Conservation (phyloP, 352 stramenopile genomes). For the Thalassiosira livingstoniorum region DNA sequence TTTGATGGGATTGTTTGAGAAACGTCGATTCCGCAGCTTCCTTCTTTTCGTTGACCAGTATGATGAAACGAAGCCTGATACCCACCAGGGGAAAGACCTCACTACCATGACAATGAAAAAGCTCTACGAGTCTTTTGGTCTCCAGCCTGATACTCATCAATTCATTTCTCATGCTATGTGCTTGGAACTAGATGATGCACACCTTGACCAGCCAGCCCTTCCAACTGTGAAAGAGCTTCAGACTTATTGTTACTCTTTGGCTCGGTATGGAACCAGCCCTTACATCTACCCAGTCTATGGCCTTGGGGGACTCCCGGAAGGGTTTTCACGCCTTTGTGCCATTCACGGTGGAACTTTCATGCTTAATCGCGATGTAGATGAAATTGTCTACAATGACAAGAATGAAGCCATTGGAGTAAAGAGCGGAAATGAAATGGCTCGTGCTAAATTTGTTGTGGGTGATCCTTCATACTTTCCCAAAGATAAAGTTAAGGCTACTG, state of each 20-base stretch:
- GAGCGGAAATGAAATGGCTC: conserved; percentile 94
- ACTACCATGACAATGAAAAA: conserved; percentile 97
- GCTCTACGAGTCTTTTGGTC: conserved; percentile 97
- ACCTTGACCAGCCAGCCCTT: conserved; percentile 91
- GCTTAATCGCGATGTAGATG: conserved; percentile 95
- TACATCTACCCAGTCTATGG: conserved; percentile 99
- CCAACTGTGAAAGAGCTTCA: conserved; percentile 96
- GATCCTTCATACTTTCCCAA: conserved; percentile 98
- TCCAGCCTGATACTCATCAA: conserved; percentile 97
- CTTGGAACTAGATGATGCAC: conserved; percentile 93
- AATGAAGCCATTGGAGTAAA: conserved; percentile 93
- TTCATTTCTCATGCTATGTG: conserved; percentile 99
- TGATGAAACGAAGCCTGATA: conserved; percentile 90
- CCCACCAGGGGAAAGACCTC: conserved; percentile 90
- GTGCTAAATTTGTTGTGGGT: conserved; percentile 97
- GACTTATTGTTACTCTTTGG: conserved; percentile 98
- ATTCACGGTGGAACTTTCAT: conserved; percentile 99
- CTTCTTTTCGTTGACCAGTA: conserved; percentile 98
- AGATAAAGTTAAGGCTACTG: conserved; percentile 92
- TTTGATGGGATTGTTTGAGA: conserved; percentile 99
- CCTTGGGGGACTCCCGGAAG: conserved; percentile 96
- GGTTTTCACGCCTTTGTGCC: conserved; percentile 98
- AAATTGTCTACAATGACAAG: conserved; percentile 92
- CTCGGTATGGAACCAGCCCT: conserved; percentile 94
- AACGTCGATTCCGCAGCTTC: conserved; percentile 98